Percentiles rank a stretch among this genome's conserved stretches.
These are phyloP conservation scores for Thozetella sp. DNA, from an alignment of 495 filamentous ascomycete species.

Conservation along the genomic window DNA sequence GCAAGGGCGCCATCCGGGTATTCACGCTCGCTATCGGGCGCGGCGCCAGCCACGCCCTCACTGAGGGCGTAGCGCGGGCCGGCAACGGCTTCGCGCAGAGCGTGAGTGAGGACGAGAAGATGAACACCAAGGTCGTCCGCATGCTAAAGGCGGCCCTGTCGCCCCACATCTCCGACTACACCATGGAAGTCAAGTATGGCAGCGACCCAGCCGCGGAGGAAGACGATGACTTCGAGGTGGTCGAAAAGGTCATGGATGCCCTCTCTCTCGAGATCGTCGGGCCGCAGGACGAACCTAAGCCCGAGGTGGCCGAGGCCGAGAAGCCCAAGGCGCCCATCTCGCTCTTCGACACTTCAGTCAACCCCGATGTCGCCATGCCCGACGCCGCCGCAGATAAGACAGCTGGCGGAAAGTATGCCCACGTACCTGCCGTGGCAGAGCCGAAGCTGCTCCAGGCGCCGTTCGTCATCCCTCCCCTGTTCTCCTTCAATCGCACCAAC, in stretches of 20 bases:
- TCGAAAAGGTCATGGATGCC: slow-evolving; percentile 54
- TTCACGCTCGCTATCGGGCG: slow-evolving; percentile 70
- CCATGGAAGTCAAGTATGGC: slow-evolving; percentile 60
- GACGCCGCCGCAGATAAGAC: slow-evolving; percentile 22
- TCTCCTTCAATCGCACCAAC: slow-evolving; percentile 61
- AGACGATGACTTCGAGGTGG: slow-evolving; percentile 57
- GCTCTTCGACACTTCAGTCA: slow-evolving; percentile 52
- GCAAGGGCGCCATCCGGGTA: slow-evolving; percentile 56
- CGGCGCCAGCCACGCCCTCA: slow-evolving; percentile 61
- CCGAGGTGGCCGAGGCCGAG: not conserved
- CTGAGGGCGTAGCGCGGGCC: slow-evolving; percentile 68
- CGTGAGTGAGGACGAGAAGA: slow-evolving; percentile 57
- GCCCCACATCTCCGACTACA: slow-evolving; percentile 62
- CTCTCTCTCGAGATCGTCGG: slow-evolving; percentile 27
- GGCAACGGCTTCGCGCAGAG: slow-evolving; percentile 69
- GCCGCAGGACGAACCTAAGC: slow-evolving; percentile 9
- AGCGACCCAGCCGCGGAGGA: slow-evolving; percentile 20
- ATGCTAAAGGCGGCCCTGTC: slow-evolving; percentile 72
- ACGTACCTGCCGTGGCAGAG: slow-evolving; percentile 46
- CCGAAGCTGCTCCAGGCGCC: slow-evolving; percentile 67
- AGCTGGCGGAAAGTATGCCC: slow-evolving; percentile 34
- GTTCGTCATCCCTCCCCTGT: slow-evolving; percentile 61
- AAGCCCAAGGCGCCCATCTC: slow-evolving; percentile 48
- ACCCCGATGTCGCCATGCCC: slow-evolving; percentile 37
- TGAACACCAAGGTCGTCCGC: slow-evolving; percentile 65